Conservation (phyloP, 768 basidiomycete genomes). For the Trametes sanguinea region DNA sequence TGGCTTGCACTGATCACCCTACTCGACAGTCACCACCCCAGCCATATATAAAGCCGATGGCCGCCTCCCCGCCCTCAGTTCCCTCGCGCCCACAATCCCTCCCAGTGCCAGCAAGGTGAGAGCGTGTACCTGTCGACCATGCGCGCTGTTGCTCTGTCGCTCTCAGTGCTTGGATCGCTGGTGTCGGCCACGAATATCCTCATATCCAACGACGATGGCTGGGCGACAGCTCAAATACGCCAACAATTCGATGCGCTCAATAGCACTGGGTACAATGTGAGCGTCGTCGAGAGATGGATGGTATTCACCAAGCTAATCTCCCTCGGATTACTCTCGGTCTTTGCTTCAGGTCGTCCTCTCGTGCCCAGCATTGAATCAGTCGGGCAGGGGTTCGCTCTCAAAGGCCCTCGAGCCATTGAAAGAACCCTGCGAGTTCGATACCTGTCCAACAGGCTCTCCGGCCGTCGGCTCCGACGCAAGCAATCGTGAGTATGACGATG, state of each 20-base stretch:
- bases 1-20: too few relatives aligned
- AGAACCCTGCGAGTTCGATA: slow-evolving; percentile 36
- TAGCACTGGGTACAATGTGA: slow-evolving; percentile 30
- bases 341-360: slow-evolving; percentile 33
- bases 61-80: background rate
- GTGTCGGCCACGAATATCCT: slow-evolving; percentile 24
- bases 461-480: slow-evolving; percentile 32
- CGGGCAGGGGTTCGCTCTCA: slow-evolving; percentile 35
- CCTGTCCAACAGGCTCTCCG: slow-evolving; percentile 36
- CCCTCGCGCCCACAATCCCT: background rate
- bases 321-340: too few relatives aligned
- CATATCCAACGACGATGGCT: slow-evolving; percentile 36
- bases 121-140: background rate
- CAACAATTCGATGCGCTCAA: slow-evolving; percentile 32
- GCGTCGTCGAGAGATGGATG: background rate
- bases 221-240: slow-evolving; percentile 36
- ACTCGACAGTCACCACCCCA: background rate
- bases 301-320: too few relatives aligned
- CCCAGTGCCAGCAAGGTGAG: background rate
- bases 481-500: slow-evolving; percentile 24
- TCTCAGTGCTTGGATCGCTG: background rate
- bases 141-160: background rate
- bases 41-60: background rate
- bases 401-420: slow-evolving; percentile 31
- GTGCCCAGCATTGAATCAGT: slow-evolving; percentile 36